Base-by-base conservation (phyloP, 768 basidiomycete genomes). In the Serendipita sp. region DNA sequence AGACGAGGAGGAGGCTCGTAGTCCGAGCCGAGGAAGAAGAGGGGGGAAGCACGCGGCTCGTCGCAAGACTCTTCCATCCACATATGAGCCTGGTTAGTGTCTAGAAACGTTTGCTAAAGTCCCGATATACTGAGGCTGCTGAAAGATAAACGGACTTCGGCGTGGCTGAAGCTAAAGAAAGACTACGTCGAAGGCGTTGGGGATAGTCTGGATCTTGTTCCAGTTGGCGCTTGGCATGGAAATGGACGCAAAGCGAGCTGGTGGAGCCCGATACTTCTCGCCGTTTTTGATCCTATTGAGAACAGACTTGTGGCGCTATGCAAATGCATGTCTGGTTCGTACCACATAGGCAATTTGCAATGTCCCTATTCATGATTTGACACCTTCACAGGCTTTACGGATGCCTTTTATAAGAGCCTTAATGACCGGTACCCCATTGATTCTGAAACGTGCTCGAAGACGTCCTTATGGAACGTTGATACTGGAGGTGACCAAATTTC, bases 81-180 rank as follows among this genome's bases (percentile, higher is more conserved):
- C 90, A 11, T 96, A 96, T 72, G 90, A 94, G 66, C 83, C 85
- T 44, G 78, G 85, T 79, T 63, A 51, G 74, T 53, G 43, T 34
- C 58, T 64, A 65, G 20, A 53, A 61, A 61, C 9, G 11, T 31
- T 11, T 11, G 17, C 17, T 24, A 24, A 28, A n/a, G 17, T 17
- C 17, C 4, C 13, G 11, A 24, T 3, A 9, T 33, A 31, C 24
- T 56, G 28, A 56, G 30, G 24, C 28, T 22, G 62, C 28, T 53
- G n/a, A 53, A 76, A 72, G 92, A 95, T 72, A 88, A 88, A 71
- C 76, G 93, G 65, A 89, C 86, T 20, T 84, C 79, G 28, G 85
- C 88, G 2, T 95, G 93, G 93, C 70, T 94, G 62, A 93, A 94
- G 71, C 76, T 95, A 45, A 96, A 96, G 74, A 92, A 90, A 69